These are phyloP conservation scores for Linnemannia elongata DNA, from an alignment of 192 early-diverging fungal genomes.

Conservation along the genomic window DNA sequence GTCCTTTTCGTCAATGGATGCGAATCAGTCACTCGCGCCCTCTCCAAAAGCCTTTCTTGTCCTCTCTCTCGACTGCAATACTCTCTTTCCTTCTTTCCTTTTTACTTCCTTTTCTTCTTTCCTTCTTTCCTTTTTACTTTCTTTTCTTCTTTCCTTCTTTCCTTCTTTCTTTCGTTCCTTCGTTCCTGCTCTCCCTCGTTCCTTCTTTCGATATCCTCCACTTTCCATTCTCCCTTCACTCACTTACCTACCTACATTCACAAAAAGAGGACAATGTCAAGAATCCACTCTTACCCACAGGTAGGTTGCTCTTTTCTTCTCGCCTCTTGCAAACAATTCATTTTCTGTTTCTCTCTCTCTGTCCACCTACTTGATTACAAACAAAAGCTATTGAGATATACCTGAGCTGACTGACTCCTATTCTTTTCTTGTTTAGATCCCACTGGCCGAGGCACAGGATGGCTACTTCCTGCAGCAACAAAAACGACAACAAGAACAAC, in stretches of 20 bases:
- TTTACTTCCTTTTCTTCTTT: too few relatives aligned
- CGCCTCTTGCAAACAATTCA: background rate
- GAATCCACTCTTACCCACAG: background rate
- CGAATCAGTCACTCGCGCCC: too few relatives aligned
- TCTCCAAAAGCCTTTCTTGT: too few relatives aligned
- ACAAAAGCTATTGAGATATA: too few relatives aligned
- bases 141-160: background rate
- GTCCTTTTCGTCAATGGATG: too few relatives aligned
- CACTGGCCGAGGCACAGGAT: constrained; percentile 24
- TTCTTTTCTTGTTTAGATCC: constrained; percentile 10
- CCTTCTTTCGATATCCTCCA: background rate
- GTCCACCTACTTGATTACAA: background rate
- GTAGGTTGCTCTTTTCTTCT: background rate
- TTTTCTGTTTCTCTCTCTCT: background rate
- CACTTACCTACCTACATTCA: background rate
- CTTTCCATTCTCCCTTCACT: background rate
- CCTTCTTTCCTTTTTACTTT: too few relatives aligned
- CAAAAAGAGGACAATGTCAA: background rate
- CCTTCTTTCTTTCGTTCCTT: too few relatives aligned
- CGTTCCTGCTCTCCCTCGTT: too few relatives aligned
- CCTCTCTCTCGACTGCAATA: too few relatives aligned
- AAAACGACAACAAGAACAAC: background rate
- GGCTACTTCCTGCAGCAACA: background rate
- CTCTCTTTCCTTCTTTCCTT: too few relatives aligned
- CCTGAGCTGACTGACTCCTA: background rate